These are phyloP conservation scores for Colletotrichum echinochloae DNA, from an alignment of 2,329 filamentous ascomycete species.

Conservation along the genomic window DNA sequence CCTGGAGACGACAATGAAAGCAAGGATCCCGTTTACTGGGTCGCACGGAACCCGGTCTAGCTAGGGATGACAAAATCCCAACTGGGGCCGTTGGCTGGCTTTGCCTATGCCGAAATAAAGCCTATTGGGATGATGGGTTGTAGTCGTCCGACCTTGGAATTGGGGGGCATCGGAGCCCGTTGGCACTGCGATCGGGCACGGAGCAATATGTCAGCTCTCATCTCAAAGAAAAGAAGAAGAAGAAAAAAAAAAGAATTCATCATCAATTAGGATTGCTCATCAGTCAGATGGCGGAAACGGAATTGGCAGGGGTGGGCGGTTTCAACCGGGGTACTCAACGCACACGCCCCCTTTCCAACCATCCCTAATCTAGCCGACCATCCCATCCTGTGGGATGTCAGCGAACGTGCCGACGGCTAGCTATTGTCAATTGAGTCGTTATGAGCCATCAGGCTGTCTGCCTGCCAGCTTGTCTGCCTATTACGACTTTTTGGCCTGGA, in stretches of 20 bases:
- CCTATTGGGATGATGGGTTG: conserved; percentile 6
- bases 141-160: conserved; percentile 11
- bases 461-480: conserved; percentile 10
- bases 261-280: conserved; percentile 30
- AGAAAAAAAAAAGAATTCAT: conserved; percentile 10
- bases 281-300: conserved; percentile 24
- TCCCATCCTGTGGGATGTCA: conserved; percentile 8
- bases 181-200: conserved; percentile 31
- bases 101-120: conserved; percentile 27
- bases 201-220: conserved; percentile 21
- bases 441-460: conserved; percentile 4
- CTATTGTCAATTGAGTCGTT: conserved; percentile 14
- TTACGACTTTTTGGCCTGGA: conserved; percentile 18
- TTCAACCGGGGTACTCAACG: conserved; percentile 2
- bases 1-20: conserved; percentile 20
- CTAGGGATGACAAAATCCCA: conserved; percentile 27
- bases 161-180: conserved; percentile 21
- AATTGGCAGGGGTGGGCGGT: not conserved
- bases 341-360: not conserved
- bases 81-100: conserved; percentile 15
- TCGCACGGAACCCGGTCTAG: conserved; percentile 25
- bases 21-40: not conserved
- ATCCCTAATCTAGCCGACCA: conserved; percentile 7
- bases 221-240: not conserved
- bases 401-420: conserved; percentile 11